Base-by-base conservation (phyloP, 345 rosid species). In the Citrus inodora region DNA sequence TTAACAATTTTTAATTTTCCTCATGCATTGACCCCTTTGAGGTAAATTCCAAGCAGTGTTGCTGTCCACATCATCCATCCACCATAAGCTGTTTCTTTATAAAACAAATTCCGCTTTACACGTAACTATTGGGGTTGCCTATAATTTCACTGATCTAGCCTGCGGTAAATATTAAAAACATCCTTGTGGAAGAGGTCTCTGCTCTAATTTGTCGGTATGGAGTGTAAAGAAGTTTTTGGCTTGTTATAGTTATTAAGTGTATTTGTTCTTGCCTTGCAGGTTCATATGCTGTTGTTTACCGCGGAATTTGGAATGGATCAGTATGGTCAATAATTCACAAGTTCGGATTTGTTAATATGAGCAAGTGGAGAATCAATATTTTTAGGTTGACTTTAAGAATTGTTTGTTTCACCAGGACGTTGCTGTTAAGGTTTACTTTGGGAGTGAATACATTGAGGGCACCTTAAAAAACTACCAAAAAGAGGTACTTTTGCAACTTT, bases 271-370 rank as follows among this genome's bases (percentile, higher is more conserved):
- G 62, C 76, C 60, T 73, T 79, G 32, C 83, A 95, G 97, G 97
- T 79, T 90, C 98, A 21, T 92, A 61, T 88, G 98, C 91, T 71
- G 88, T 79, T 22, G 98, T 93, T 70, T 86, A 88, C 78, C 89
- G 79, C 14, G 98, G 92, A 76, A 84, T 90, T 71, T 93, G 97
- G 97, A 91, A 91, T 83, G 95, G 93, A 90, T 95, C 98, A 30
- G 96, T 92, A 81, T 82, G 82, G 40, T 71, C 67, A 19, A 80
- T 61, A 67, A 79, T 42, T 74, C 67, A 53, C 21, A 30, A 60
- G 80, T 27, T 62, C 11, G 16, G 55, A 58, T 48, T 78, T 76
- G 59, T 51, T 48, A 51, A 55, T 53, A 70, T 30, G 9, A 60
- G 24, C 35, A 67, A 68, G 30, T 76, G 67, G 61, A 2, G 25